These are phyloP conservation scores for Microcera coccophila DNA, from an alignment of 2,329 filamentous ascomycete species.

Conservation along the genomic window DNA sequence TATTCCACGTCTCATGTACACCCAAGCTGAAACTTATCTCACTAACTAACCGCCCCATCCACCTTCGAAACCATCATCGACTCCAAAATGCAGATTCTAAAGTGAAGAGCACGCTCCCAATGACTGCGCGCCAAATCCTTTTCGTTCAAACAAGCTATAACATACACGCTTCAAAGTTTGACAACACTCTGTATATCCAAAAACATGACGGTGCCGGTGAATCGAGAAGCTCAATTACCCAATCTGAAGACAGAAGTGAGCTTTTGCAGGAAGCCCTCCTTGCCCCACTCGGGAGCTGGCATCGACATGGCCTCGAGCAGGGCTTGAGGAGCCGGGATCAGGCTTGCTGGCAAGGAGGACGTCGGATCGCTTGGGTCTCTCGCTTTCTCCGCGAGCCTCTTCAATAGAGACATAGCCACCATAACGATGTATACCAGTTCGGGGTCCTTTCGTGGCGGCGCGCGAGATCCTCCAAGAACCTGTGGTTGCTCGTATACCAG, in stretches of 20 bases:
- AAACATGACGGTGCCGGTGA: slow-evolving; percentile 4
- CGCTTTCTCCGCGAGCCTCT: slow-evolving; percentile 64
- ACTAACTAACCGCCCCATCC: slow-evolving; percentile 22
- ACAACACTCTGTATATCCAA: slow-evolving; percentile 18
- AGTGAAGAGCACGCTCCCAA: slow-evolving; percentile 26
- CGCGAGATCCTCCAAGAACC: slow-evolving; percentile 32
- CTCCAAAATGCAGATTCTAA: slow-evolving; percentile 30
- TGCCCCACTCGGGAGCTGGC: slow-evolving; percentile 57
- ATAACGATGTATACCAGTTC: slow-evolving; percentile 62
- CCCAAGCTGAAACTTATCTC: slow-evolving; percentile 17
- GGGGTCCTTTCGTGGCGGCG: slow-evolving; percentile 41
- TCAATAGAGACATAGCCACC: slow-evolving; percentile 64
- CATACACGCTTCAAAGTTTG: slow-evolving; percentile 25
- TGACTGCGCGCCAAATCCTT: slow-evolving; percentile 24
- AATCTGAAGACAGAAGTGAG: slow-evolving; percentile 54
- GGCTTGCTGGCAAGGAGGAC: slow-evolving; percentile 53
- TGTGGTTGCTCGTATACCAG: slow-evolving; percentile 54
- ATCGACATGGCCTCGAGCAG: slow-evolving; percentile 65
- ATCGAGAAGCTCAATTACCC: slow-evolving; percentile 42
- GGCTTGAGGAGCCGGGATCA: slow-evolving; percentile 63
- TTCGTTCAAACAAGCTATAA: slow-evolving; percentile 25
- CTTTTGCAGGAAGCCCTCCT: slow-evolving; percentile 64
- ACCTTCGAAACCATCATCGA: slow-evolving; percentile 22
- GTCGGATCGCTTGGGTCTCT: slow-evolving; percentile 51
- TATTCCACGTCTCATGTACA: slow-evolving; percentile 24